A percentile compares a stretch with the other conserved stretches of the same genome.
phyloP scores from a whole-genome alignment of 2,329 filamentous ascomycete genomes.

The Septoria linicola region DNA sequence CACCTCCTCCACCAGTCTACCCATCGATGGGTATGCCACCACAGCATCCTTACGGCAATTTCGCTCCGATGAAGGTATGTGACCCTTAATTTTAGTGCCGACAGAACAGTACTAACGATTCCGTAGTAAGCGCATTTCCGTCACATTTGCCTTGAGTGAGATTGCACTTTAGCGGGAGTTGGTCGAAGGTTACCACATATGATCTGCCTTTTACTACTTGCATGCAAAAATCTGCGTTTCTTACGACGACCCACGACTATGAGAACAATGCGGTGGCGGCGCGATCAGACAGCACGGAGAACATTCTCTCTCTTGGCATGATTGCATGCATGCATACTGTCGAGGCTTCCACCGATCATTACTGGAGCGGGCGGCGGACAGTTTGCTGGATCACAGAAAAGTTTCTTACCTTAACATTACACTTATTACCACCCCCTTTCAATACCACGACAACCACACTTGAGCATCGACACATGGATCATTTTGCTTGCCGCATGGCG shows the following conservation, averaged over 20 bases:
- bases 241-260: slow-evolving; percentile 32
- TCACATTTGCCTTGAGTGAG: slow-evolving; percentile 42
- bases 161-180: slow-evolving; percentile 45
- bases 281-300: slow-evolving; percentile 26
- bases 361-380: slow-evolving; percentile 23
- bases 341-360: neutral
- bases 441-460: slow-evolving; percentile 5
- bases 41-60: slow-evolving; percentile 62
- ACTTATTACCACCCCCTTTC: slow-evolving; percentile 13
- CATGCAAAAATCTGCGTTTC: slow-evolving; percentile 29
- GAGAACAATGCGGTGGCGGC: slow-evolving; percentile 13
- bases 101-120: slow-evolving; percentile 17
- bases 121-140: slow-evolving; percentile 38
- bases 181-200: slow-evolving; percentile 30
- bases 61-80: slow-evolving; percentile 65
- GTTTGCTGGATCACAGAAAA: slow-evolving; percentile 29
- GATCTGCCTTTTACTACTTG: slow-evolving; percentile 32
- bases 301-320: slow-evolving; percentile 28
- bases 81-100: neutral
- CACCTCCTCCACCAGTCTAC: slow-evolving; percentile 75
- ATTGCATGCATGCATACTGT: slow-evolving; percentile 19
- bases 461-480: neutral
- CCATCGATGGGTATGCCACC: slow-evolving; percentile 65
- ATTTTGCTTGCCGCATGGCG: neutral
- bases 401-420: slow-evolving; percentile 23